A percentile compares a stretch with the other conserved stretches of the same genome.
Conservation (phyloP, 1,284 basidiomycete species). For the Ceratobasidium sp. region DNA sequence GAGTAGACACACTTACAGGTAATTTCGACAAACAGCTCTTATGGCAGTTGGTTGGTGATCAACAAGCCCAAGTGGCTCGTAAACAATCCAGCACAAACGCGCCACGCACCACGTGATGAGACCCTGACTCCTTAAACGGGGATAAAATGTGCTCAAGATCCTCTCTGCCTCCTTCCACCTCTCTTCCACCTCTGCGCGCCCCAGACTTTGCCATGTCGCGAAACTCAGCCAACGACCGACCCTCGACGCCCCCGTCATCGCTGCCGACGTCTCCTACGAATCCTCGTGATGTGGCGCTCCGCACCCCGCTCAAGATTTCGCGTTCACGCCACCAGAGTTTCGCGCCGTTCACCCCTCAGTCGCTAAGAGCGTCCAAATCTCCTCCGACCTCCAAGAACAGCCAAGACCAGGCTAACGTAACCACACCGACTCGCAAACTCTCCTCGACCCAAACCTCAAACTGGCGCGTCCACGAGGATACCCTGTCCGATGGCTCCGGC, state of each 20-base stretch:
- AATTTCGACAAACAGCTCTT: background rate
- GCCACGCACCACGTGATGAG: slow-evolving; percentile 25
- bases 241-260: slow-evolving; percentile 32
- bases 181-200: background rate
- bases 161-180: background rate
- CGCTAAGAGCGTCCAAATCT: background rate
- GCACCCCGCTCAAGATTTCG: slow-evolving; percentile 27
- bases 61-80: slow-evolving; percentile 2
- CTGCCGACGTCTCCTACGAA: slow-evolving; percentile 23
- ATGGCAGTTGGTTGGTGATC: background rate
- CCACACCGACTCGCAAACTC: slow-evolving; percentile 12
- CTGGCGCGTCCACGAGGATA: slow-evolving; percentile 34
- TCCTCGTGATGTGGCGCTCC: slow-evolving; percentile 11
- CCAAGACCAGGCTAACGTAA: background rate
- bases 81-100: slow-evolving; percentile 26
- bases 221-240: background rate
- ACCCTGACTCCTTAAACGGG: background rate
- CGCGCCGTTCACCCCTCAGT: slow-evolving; percentile 32
- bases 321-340: background rate
- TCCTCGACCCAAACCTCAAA: slow-evolving; percentile 9
- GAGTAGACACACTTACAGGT: background rate
- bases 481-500: background rate
- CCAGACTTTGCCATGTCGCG: background rate
- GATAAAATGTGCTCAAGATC: slow-evolving; percentile 5
- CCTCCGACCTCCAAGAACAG: background rate